Base-by-base conservation (phyloP, 2,329 filamentous ascomycete genomes). In the Scytalidium sp. region DNA sequence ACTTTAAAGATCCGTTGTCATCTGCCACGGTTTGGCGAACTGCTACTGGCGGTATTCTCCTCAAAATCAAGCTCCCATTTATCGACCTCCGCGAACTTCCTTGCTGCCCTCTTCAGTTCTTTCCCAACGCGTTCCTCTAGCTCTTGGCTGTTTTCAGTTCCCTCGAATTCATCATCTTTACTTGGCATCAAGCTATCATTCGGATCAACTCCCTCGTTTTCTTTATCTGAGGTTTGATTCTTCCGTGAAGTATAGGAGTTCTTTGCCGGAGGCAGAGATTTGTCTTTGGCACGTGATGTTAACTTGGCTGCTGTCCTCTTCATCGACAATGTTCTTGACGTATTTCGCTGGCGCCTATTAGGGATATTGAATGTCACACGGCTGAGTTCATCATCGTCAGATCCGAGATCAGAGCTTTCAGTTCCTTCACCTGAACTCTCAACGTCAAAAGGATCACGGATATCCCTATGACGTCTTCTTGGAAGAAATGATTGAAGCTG, bases 11-110 rank as follows among this genome's bases (percentile, higher is more conserved):
- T 42, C n/a, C 10, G 29, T n/a, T n/a, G 40, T 69, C 57, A 83
- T 50, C 79, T 71, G 40, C 73, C 78, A 56, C 74, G 72, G 32
- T 67, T 66, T 1, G 79, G 79, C 19, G 80, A 82, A 29, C 55
- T 59, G 50, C 75, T 78, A 52, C 74, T 75, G 64, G 79, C 75
- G 19, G 75, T 75, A 44, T 83, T 75, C 57, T 84, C 81, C 69
- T 88, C 84, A 65, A 80, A 88, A 45, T 83, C 81, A 53, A 88
- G 68, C 67, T 84, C 75, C 83, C 83, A 88, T 67, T 76, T 72
- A 64, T 88, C 84, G 39, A 88, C 84, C 67, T 87, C 84, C 64
- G 79, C 75, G 59, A 88, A 88, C 67, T 87, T 87, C 62, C 72
- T 75, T 9, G 73, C 73, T 39, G 81, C 80, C 45, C 75, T 71